Percentiles rank a stretch among this genome's conserved stretches.
Conservation (phyloP, 2,329 filamentous ascomycete species). For the Colletotrichum tamarilloi region DNA sequence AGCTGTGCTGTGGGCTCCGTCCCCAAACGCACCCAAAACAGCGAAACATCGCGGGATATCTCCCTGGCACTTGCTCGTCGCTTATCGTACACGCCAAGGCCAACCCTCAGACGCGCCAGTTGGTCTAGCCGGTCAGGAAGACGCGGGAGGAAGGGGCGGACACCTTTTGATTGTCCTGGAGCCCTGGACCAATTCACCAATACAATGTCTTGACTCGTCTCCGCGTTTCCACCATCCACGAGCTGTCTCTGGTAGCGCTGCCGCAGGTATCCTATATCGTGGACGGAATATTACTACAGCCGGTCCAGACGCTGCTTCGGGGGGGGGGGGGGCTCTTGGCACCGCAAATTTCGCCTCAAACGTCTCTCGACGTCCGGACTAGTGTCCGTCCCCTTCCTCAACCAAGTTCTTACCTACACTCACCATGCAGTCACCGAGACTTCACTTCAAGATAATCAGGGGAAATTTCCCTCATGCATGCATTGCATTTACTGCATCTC, state of each 20-base stretch:
- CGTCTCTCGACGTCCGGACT: neutral
- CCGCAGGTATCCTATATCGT: slow-evolving; percentile 12
- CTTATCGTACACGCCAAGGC: slow-evolving; percentile 30
- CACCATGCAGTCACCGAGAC: slow-evolving; percentile 17
- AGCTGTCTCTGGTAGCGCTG: slow-evolving; percentile 16
- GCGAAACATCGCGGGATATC: slow-evolving; percentile 26
- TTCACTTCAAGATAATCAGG: neutral
- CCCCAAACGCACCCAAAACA: slow-evolving; percentile 32
- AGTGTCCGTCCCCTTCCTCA: neutral
- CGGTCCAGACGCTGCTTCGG: neutral
- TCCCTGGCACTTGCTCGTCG: slow-evolving; percentile 19
- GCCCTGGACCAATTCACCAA: neutral
- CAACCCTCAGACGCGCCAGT: slow-evolving; percentile 22
- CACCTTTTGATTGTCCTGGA: neutral
- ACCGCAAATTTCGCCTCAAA: neutral
- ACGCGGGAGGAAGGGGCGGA: neutral
- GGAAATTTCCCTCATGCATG: neutral
- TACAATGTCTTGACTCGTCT: slow-evolving; percentile 17
- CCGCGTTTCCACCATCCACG: slow-evolving; percentile 7
- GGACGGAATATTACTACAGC: slow-evolving; percentile 9
- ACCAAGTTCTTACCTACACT: neutral
- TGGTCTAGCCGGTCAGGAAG: slow-evolving; percentile 15
- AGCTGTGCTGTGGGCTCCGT: slow-evolving; percentile 8
- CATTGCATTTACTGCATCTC: neutral
- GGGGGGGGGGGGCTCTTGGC: slow-evolving; percentile 7